Base-by-base conservation (phyloP, 345 rosid species). In the Populus ilicifolia region DNA sequence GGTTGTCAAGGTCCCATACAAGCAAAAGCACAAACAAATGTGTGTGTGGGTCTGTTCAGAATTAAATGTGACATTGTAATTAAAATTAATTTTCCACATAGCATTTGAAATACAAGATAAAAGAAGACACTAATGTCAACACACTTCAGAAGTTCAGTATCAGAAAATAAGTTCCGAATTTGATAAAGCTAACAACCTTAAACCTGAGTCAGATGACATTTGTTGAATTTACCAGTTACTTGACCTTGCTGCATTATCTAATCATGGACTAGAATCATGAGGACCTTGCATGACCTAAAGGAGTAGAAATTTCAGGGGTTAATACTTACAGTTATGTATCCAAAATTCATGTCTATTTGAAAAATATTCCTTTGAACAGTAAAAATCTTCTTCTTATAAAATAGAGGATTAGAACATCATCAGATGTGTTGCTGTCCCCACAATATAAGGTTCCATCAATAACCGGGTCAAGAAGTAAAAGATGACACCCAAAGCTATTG, bases 381-480 rank as follows among this genome's bases (percentile, higher is more conserved):
- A 63, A 64, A 62, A 50, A 41, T 65, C 25, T 17, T 30, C 46
- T 66, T 56, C 77, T 35, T 1, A 16, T 23, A 71, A 74, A 30
- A 6, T 8, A 39, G 21, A 17, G 61, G 9, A 33, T 86, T 81
- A 95, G 80, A 95, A 93, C 96, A 95, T 90, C 85, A 92, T 69
- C 64, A 93, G 86, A 79, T 92, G 92, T 67, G 99, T 90, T 10
- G 97, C 75, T 65, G 84, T 79, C 72, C 98, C 94, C 16, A 95
- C 98, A 72, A 95, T 84, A 80, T 92, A 93, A 27, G 99, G 98
- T 80, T 95, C 99, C 96, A 95, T 89, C 82, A 93, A 80, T 74
- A 95, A 83, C 76, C 97, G 86, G 46, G 98, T 95, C 89, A 93
- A 85, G 91, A 95, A 95, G 88, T 95, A 95, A 80, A 95, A 95